Conservation (phyloP, 345 rosid species). For the Fremontodendron californicum region DNA sequence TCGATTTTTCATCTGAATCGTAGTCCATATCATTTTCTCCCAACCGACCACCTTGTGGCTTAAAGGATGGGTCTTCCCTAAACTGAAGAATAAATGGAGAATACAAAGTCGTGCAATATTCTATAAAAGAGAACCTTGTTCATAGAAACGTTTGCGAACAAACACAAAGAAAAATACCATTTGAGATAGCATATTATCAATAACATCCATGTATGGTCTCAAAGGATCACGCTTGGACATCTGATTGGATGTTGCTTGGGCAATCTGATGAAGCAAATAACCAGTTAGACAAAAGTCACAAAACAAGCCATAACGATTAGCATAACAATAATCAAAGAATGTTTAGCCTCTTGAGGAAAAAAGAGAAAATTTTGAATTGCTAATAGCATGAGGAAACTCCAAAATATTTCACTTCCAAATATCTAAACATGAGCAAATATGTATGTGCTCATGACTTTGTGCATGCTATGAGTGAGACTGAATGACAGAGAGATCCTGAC, state of each 20-base stretch:
- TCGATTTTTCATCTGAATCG: constrained; percentile 95
- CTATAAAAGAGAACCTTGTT: background rate
- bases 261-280: constrained; percentile 57
- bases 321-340: background rate
- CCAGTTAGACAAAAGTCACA: constrained; percentile 6
- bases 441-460: background rate
- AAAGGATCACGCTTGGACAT: constrained; percentile 99
- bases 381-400: background rate
- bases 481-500: background rate
- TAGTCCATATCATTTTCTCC: constrained; percentile 99
- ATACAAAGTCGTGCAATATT: constrained; percentile 18
- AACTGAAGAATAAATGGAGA: constrained; percentile 43
- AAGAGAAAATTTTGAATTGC: background rate
- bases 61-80: constrained; percentile 85
- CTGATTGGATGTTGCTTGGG: constrained; percentile 97
- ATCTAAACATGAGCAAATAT: background rate
- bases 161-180: constrained; percentile 48
- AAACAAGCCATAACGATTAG: background rate
- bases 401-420: background rate
- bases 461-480: background rate
- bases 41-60: constrained; percentile 93
- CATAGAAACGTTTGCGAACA: background rate
- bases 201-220: constrained; percentile 93
- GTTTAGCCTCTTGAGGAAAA: background rate
- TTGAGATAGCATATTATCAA: constrained; percentile 73